These are phyloP conservation scores for Plasmodium inui DNA, from an alignment of 169 alveolate genomes.

Conservation along the genomic window DNA sequence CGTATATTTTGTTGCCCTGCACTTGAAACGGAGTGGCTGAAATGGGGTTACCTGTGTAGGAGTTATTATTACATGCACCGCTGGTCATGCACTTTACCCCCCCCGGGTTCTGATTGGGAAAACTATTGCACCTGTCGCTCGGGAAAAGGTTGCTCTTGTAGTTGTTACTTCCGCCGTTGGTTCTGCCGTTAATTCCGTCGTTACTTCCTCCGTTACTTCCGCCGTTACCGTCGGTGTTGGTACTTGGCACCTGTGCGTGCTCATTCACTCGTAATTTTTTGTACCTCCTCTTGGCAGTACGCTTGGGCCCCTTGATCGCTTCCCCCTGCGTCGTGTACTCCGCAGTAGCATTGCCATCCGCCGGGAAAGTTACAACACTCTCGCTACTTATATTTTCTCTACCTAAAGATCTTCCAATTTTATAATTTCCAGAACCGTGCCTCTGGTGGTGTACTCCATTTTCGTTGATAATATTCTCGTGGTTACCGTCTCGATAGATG, in stretches of 20 bases:
- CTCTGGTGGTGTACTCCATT: neutral
- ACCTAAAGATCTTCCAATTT: neutral
- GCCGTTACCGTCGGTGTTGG: neutral
- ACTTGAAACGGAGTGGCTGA: neutral
- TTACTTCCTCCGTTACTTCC: neutral
- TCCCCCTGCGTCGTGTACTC: neutral
- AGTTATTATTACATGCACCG: neutral
- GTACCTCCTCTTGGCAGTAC: neutral
- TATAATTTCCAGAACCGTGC: neutral
- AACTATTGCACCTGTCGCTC: neutral
- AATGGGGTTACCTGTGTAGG: neutral
- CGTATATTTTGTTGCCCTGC: neutral
- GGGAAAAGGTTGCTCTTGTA: neutral
- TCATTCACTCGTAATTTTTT: neutral
- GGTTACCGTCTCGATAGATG: neutral
- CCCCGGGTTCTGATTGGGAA: neutral
- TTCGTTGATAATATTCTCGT: neutral
- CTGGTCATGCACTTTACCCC: neutral
- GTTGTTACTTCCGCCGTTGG: neutral
- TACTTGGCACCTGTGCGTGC: neutral
- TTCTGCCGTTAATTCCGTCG: neutral
- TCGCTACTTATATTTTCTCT: neutral
- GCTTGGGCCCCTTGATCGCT: neutral
- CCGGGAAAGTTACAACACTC: neutral
- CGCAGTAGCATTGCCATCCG: neutral